Percentiles rank a stretch among this genome's conserved stretches.
Evolutionary conservation across 2,329 filamentous ascomycete genomes (phyloP).

Genomic region (Fusarium hostae): DNA sequence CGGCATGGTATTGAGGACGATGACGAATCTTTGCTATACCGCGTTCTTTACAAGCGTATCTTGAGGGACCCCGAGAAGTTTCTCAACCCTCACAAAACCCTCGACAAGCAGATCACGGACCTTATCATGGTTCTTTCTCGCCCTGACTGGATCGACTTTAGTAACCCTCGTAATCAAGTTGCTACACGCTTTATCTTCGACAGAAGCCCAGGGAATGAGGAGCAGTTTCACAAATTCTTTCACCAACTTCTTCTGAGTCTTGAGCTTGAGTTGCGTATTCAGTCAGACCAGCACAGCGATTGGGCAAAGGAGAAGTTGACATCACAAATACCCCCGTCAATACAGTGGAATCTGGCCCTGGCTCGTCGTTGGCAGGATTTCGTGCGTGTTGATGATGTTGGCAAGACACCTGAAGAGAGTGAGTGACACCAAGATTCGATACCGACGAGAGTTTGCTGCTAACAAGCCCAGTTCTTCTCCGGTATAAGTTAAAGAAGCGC

Average conservation of each 20-base stretch:
- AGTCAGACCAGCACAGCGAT: conserved; percentile 69
- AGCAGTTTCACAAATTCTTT: conserved; percentile 74
- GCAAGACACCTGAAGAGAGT: conserved; percentile 63
- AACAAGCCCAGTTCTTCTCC: conserved; percentile 62
- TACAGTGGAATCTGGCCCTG: conserved; percentile 79
- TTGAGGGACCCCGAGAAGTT: conserved; percentile 74
- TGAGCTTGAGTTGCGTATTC: conserved; percentile 77
- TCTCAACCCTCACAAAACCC: conserved; percentile 68
- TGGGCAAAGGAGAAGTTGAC: conserved; percentile 73
- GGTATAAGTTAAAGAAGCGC: conserved; percentile 71
- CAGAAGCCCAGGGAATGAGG: conserved; percentile 63
- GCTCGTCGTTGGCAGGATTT: conserved; percentile 78
- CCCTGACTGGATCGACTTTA: conserved; percentile 80
- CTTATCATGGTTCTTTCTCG: conserved; percentile 75
- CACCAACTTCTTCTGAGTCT: conserved; percentile 80
- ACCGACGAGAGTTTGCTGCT: not conserved
- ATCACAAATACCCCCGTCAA: conserved; percentile 72
- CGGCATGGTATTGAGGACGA: conserved; percentile 67
- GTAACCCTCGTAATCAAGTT: conserved; percentile 75
- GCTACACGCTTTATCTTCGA: conserved; percentile 78
- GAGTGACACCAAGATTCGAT: conserved; percentile 35
- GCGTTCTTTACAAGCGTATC: conserved; percentile 73
- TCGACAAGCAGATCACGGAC: conserved; percentile 79
- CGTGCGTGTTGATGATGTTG: conserved; percentile 72
- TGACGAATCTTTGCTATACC: conserved; percentile 68